A percentile compares a stretch with the other conserved stretches of the same genome.
phyloP scores from a whole-genome alignment of 2,329 filamentous ascomycete genomes.

The Periconia sp. region DNA sequence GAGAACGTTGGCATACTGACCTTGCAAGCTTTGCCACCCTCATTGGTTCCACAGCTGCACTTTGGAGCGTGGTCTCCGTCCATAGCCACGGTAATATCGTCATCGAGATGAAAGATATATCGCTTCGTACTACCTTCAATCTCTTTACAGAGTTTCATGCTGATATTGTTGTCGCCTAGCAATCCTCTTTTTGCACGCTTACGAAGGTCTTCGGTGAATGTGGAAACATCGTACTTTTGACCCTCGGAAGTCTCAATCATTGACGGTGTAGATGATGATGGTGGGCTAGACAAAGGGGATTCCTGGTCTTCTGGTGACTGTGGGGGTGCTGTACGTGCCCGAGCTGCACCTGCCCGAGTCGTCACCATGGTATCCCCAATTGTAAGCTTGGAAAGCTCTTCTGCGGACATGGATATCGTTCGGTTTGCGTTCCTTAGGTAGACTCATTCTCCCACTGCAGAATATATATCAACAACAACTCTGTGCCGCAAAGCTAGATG shows the following conservation, averaged over 20 bases:
- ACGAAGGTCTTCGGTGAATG: conserved; percentile 38
- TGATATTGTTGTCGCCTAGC: conserved; percentile 38
- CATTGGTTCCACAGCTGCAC: conserved; percentile 44
- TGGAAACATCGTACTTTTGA: conserved; percentile 41
- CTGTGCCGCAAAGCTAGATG: conserved; percentile 38
- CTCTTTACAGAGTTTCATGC: conserved; percentile 42
- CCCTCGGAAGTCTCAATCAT: conserved; percentile 42
- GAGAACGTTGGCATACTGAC: conserved; percentile 21
- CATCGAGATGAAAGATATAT: conserved; percentile 43
- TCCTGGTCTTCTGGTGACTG: conserved; percentile 12
- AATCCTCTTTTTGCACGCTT: conserved; percentile 38
- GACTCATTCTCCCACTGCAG: conserved; percentile 15
- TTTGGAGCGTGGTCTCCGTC: conserved; percentile 32
- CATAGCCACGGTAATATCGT: conserved; percentile 43
- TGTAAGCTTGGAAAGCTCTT: conserved; percentile 45
- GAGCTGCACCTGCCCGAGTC: conserved; percentile 43
- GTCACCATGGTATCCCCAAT: conserved; percentile 46
- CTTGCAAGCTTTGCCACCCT: conserved; percentile 41
- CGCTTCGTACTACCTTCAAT: conserved; percentile 30
- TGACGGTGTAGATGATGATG: conserved; percentile 35
- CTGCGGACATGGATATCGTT: conserved; percentile 41
- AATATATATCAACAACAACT: conserved; percentile 41
- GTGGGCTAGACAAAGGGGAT: conserved; percentile 25
- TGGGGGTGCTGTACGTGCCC: conserved; percentile 26
- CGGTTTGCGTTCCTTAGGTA: conserved; percentile 18